A percentile compares a stretch with the other conserved stretches of the same genome.
phyloP scores from a whole-genome alignment of 208 protist species.

The Leishmania mexicana region DNA sequence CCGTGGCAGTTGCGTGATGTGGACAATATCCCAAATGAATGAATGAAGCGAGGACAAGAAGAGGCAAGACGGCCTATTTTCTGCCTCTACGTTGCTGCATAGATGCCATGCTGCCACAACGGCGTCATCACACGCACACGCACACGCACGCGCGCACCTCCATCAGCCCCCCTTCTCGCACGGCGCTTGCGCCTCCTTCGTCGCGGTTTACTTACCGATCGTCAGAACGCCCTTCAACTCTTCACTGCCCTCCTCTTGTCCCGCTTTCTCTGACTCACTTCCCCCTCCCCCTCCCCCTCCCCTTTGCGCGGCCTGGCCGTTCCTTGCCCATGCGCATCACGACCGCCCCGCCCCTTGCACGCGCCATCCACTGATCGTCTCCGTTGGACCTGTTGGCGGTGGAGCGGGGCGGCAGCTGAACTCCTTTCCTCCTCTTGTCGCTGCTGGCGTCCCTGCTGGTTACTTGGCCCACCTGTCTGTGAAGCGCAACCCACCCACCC shows the following conservation, averaged over 20 bases:
- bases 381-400: background rate
- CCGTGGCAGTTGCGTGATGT: background rate
- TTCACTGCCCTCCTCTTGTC: background rate
- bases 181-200: background rate
- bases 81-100: background rate
- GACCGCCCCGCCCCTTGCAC: background rate
- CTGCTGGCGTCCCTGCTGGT: background rate
- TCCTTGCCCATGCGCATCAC: background rate
- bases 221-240: background rate
- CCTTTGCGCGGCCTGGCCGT: background rate
- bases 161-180: background rate
- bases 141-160: background rate
- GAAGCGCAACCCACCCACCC: background rate
- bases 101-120: background rate
- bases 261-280: background rate
- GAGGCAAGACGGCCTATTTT: background rate
- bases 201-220: background rate
- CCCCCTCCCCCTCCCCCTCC: background rate
- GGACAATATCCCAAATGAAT: background rate
- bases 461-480: background rate
- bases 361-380: background rate
- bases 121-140: background rate
- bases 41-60: background rate
- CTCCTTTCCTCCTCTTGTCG: background rate
- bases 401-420: background rate